These are phyloP conservation scores for Lachancea nothofagi DNA, from an alignment of 805 yeast genomes.

Conservation along the genomic window DNA sequence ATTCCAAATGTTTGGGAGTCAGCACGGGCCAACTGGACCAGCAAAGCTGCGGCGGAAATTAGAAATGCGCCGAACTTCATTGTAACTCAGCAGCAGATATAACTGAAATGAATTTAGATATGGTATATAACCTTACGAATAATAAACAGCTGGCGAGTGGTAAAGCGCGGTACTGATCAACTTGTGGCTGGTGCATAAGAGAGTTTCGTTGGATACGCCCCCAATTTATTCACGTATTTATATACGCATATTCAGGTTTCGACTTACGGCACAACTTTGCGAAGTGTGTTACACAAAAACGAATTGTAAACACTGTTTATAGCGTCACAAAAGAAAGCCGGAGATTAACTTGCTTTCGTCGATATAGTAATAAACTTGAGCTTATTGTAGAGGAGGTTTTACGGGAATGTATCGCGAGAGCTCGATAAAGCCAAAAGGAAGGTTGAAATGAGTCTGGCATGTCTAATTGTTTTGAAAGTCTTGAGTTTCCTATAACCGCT, in stretches of 20 bases:
- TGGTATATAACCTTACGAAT: not conserved
- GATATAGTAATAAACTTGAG: no score
- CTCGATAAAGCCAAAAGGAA: no score
- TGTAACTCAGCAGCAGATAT: not conserved
- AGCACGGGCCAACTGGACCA: conserved; percentile 25
- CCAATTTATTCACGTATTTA: not conserved
- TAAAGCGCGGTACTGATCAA: not conserved
- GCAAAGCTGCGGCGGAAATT: conserved; percentile 22
- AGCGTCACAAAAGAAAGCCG: no score
- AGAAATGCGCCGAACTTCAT: conserved; percentile 25
- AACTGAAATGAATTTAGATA: conserved; percentile 1
- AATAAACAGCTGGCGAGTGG: not conserved
- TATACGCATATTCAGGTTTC: not conserved
- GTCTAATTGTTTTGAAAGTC: no score
- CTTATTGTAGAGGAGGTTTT: no score
- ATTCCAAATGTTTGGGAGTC: conserved; percentile 36
- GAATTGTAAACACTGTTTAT: no score
- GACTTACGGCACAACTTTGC: not conserved
- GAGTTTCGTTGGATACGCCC: no score
- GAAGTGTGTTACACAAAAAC: conserved; percentile 3
- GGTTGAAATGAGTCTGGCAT: no score
- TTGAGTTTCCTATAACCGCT: no score
- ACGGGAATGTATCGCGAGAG: no score
- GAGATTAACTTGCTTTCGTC: no score
- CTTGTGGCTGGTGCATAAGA: not conserved